Evolutionary conservation across 805 yeast genomes (phyloP), one percentile per base, ranked within the genome.

Genomic region (Sporopachydermia lactativora): DNA sequence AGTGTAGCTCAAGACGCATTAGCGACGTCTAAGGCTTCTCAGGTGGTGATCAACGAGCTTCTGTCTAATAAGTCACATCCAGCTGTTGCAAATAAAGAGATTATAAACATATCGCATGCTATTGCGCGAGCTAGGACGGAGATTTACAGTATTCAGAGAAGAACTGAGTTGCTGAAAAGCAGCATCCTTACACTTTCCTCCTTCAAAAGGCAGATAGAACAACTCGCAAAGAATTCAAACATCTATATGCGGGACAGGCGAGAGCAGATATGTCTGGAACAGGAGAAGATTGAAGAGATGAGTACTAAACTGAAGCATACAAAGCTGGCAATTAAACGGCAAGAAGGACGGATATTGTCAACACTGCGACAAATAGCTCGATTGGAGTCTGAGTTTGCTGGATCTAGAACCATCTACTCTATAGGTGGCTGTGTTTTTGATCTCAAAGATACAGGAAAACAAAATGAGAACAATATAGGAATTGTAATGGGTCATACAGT

Each of bases 401-500:
- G n/a, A n/a, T n/a, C n/a, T n/a, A n/a, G n/a, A n/a, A n/a, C n/a
- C n/a, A n/a, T n/a, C n/a, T n/a, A n/a, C n/a, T n/a, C n/a, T n/a
- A n/a, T n/a, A n/a, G n/a, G n/a, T n/a, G n/a, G n/a, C n/a, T n/a
- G n/a, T n/a, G n/a, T n/a, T n/a, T n/a, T 24, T 8, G 31, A 24
- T 24, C 13, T n/a, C 8, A 34, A 43, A 45, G 37, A 17, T 28
- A 60, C 44, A 48, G 58, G 5, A 47, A 58, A 43, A 19, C 53
- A 36, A 45, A 52, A 63, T 40, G 67, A 66, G 15, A 58, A 57
- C 6, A 62, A 64, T 38, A 58, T 66, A 0, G 72, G 66, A 35
- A 67, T 75, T 0, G 65, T 72, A n/a, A 51, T 71, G 17, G 75
- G 76, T 2, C 62, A 62, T 41, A 59, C 68, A 3, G 58, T 68